phyloP scores from a whole-genome alignment of 768 basidiomycete species.

The Lactarius pseudohatsudake region DNA sequence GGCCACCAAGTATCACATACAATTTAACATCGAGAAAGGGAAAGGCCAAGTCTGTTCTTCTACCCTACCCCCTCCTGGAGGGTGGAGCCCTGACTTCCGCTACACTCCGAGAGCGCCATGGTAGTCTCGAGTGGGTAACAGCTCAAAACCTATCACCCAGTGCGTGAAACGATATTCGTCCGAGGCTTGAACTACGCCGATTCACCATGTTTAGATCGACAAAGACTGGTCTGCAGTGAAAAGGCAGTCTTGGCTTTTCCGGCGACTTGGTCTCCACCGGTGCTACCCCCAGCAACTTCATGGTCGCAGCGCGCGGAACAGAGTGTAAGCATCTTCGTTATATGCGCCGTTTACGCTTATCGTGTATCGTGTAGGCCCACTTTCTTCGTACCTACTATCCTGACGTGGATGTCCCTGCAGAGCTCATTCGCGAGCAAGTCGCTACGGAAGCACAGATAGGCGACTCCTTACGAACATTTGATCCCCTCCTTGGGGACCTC shows the following conservation, averaged over 20 bases:
- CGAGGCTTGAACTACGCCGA: slow-evolving; percentile 16
- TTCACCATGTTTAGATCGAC: slow-evolving; percentile 31
- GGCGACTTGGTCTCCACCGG: slow-evolving; percentile 46
- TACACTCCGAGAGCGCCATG: slow-evolving; percentile 48
- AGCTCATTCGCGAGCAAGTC: slow-evolving; percentile 62
- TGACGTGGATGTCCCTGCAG: slow-evolving; percentile 66
- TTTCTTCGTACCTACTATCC: slow-evolving; percentile 72
- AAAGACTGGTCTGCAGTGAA: slow-evolving; percentile 34
- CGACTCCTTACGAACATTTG: slow-evolving; percentile 44
- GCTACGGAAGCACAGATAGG: slow-evolving; percentile 43
- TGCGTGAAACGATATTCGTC: not conserved
- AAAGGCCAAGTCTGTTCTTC: slow-evolving; percentile 29
- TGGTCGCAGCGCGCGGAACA: slow-evolving; percentile 57
- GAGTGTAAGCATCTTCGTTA: slow-evolving; percentile 47
- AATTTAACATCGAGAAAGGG: no score
- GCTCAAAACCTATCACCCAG: slow-evolving; percentile 33
- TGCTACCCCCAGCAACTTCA: slow-evolving; percentile 37
- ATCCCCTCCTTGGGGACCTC: slow-evolving; percentile 58
- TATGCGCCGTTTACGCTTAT: slow-evolving; percentile 14
- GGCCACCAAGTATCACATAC: slow-evolving; percentile 15
- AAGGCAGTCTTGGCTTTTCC: slow-evolving; percentile 55
- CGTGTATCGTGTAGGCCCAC: slow-evolving; percentile 50
- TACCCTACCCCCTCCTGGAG: slow-evolving; percentile 52
- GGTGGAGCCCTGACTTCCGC: slow-evolving; percentile 46
- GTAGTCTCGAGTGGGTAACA: slow-evolving; percentile 54